Evolutionary conservation across 2,329 filamentous ascomycete genomes (phyloP), one percentile per base, ranked within the genome.

Genomic region (Mycosphaerella arachidis): DNA sequence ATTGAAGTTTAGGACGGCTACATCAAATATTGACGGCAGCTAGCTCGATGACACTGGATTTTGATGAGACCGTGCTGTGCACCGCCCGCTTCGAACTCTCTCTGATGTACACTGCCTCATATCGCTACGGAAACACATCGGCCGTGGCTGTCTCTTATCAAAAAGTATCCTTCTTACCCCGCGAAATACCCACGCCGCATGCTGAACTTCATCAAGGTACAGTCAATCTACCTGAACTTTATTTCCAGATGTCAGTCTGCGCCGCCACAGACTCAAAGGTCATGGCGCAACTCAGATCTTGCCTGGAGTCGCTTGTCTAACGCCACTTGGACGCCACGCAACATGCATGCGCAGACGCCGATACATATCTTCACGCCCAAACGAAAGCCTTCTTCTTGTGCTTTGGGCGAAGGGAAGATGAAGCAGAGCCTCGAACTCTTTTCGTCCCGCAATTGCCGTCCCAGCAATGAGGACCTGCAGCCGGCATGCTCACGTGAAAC

Each of bases 171-270:
- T 3, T n/a, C 16, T 43, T 6, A 6, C 37, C 16, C 37, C 37
- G 16, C 37, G 37, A n/a, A 40, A 40, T 13, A 40, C 37, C 37
- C 37, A 40, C 16, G 37, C 37, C 37, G 37, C 37, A 43, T 16
- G n/a, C 37, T 10, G 31, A 10, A 46, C 37, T 20, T 4, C 52
- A 43, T 31, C 31, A 7, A 31, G n/a, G n/a, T 37, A 9, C 31
- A n/a, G 16, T 31, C 37, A 48, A n/a, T 56, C 53, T 35, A 48
- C 48, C 20, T 48, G 53, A 56, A 56, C 53, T 56, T 43, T 56
- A 56, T 53, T 31, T n/a, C 16, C 18, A 40, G 13, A 35, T 37
- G 37, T 43, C 16, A 43, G 37, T 43, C 37, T 43, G 37, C n/a
- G 37, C 37, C 12, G 37, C 37, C 37, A 43, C 13, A 16, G 37